Conservation (phyloP, 495 filamentous ascomycete species). For the Lasiosphaeria hispida region DNA sequence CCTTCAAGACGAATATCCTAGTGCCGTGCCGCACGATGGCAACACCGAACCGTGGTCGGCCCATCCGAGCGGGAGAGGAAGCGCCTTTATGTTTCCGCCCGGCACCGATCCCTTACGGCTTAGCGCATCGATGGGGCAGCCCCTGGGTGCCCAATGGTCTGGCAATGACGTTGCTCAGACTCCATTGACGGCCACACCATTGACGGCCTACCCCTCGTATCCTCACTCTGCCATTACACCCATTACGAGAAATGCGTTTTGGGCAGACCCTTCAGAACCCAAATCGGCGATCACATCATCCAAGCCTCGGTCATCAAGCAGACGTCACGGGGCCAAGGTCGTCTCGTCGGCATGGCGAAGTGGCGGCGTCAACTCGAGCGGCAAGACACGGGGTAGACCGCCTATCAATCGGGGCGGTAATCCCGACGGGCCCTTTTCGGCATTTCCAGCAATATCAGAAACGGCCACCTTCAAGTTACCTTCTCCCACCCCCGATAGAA, state of each 20-base stretch:
- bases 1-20: constrained; percentile 54
- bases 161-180: constrained; percentile 46
- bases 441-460: constrained; percentile 73
- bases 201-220: background rate
- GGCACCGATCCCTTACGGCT: constrained; percentile 28
- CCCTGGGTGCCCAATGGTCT: constrained; percentile 14
- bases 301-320: constrained; percentile 68
- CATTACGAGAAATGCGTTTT: constrained; percentile 28
- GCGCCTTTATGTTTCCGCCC: constrained; percentile 36
- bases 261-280: constrained; percentile 36
- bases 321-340: constrained; percentile 82
- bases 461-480: constrained; percentile 31
- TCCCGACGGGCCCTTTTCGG: constrained; percentile 78
- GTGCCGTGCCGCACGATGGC: constrained; percentile 34
- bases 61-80: constrained; percentile 45
- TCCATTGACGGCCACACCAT: constrained; percentile 40
- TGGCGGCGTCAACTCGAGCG: constrained; percentile 59
- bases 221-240: constrained; percentile 33
- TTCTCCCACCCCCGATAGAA: constrained; percentile 34
- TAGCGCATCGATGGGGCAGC: constrained; percentile 17
- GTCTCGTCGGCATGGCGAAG: constrained; percentile 95
- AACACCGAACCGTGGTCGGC: constrained; percentile 46
- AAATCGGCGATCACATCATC: constrained; percentile 76
- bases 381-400: constrained; percentile 80
- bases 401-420: constrained; percentile 66